phyloP scores from a whole-genome alignment of 2,329 filamentous ascomycete genomes.

The Xylaria sp. region DNA sequence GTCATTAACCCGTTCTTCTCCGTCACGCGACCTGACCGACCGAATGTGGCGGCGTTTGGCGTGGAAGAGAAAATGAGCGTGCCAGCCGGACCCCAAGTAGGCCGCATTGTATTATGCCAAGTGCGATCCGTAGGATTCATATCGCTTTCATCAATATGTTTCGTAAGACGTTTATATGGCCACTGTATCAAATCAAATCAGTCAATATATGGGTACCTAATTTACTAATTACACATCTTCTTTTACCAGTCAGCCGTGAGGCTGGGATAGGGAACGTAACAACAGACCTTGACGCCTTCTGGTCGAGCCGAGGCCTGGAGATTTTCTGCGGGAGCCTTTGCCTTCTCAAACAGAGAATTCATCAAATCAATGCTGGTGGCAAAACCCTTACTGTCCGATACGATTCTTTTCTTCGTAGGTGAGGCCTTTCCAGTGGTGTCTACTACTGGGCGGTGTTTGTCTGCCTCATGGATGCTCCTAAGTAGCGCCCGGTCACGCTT shows the following conservation, averaged over 20 bases:
- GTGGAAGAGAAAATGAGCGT: conserved; percentile 73
- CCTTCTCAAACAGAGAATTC: conserved; percentile 89
- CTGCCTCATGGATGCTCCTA: conserved; percentile 69
- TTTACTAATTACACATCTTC: conserved; percentile 43
- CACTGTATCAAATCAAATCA: conserved; percentile 69
- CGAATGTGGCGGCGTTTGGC: conserved; percentile 48
- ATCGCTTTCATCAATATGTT: conserved; percentile 68
- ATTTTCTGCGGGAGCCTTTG: conserved; percentile 67
- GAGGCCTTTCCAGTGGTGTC: conserved; percentile 46
- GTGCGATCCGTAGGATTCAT: conserved; percentile 72
- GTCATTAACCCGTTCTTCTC: conserved; percentile 62
- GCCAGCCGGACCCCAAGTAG: conserved; percentile 81
- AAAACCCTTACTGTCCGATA: conserved; percentile 72
- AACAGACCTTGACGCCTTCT: conserved; percentile 88
- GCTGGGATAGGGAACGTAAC: conserved; percentile 49
- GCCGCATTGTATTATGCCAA: conserved; percentile 80
- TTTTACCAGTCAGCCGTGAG: conserved; percentile 13
- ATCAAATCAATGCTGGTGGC: conserved; percentile 93
- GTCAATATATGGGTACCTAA: conserved; percentile 55
- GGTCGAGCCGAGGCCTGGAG: conserved; percentile 62
- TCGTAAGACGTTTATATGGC: conserved; percentile 85
- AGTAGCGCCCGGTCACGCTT: conserved; percentile 88
- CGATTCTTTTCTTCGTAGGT: conserved; percentile 51
- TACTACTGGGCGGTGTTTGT: conserved; percentile 60
- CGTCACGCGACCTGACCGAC: conserved; percentile 47